A percentile compares a stretch with the other conserved stretches of the same genome.
Conservation (phyloP, 768 basidiomycete species). For the Serendipita sp. region DNA sequence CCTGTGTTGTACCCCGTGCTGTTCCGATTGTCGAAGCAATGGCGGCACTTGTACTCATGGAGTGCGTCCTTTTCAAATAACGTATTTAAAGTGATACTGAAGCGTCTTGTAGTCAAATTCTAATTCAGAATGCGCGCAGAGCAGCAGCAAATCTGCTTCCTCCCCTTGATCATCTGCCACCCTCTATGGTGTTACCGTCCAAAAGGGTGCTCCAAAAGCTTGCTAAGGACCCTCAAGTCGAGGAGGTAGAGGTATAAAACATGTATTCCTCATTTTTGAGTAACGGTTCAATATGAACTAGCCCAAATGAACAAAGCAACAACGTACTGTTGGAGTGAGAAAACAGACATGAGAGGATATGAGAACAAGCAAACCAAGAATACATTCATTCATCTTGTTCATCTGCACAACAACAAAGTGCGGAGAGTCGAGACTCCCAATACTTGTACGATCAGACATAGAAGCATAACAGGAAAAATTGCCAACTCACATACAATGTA, state of each 20-base stretch:
- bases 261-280: background rate
- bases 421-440: slow-evolving; percentile 2
- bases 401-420: background rate
- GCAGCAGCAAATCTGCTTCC: slow-evolving; percentile 65
- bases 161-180: slow-evolving; percentile 61
- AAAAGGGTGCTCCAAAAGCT: slow-evolving; percentile 64
- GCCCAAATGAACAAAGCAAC: slow-evolving; percentile 32
- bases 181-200: slow-evolving; percentile 74
- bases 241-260: background rate
- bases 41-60: slow-evolving; percentile 92
- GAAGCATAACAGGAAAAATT: background rate
- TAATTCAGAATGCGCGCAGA: slow-evolving; percentile 75
- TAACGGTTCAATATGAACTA: background rate
- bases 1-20: slow-evolving; percentile 91
- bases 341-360: background rate
- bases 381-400: background rate
- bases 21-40: slow-evolving; percentile 98
- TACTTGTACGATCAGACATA: background rate
- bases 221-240: slow-evolving; percentile 8
- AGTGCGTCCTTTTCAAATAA: slow-evolving; percentile 23
- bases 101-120: slow-evolving; percentile 33
- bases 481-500: slow-evolving; percentile 45
- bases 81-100: slow-evolving; percentile 4
- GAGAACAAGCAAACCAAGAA: background rate
- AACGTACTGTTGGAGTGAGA: slow-evolving; percentile 37